Evolutionary conservation across 495 filamentous ascomycete genomes (phyloP).

Genomic region (Penicillium malachiteum): DNA sequence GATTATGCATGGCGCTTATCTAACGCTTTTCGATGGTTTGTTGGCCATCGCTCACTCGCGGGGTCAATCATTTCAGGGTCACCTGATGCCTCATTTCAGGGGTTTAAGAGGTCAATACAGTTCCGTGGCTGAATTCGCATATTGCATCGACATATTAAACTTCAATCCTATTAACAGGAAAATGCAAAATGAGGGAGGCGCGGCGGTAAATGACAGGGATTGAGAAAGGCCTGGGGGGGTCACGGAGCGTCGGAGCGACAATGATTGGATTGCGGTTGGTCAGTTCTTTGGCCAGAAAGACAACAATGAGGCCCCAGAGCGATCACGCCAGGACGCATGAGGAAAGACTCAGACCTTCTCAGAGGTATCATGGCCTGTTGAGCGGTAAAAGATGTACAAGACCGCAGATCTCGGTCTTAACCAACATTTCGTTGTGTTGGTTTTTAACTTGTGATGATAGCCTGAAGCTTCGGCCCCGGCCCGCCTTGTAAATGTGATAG

Average conservation of each 20-base stretch:
- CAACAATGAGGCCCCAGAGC: not conserved
- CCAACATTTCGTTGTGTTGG: no score
- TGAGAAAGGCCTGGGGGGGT: not conserved
- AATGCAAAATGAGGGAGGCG: not conserved
- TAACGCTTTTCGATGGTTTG: conserved; percentile 2
- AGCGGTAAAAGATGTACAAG: no score
- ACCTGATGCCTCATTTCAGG: conserved; percentile 3
- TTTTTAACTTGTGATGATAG: no score
- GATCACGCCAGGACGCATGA: not conserved
- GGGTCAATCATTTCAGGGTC: not conserved
- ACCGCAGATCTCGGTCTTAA: no score
- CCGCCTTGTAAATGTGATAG: no score
- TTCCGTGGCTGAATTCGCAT: not conserved
- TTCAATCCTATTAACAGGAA: not conserved
- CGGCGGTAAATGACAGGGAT: conserved; percentile 7
- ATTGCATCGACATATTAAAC: not conserved
- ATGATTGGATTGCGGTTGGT: conserved; percentile 17
- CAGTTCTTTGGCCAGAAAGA: not conserved
- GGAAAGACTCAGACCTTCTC: no score
- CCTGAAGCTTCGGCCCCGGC: no score
- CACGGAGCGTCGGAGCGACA: not conserved
- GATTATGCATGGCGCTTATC: conserved; percentile 4
- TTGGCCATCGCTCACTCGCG: conserved; percentile 8
- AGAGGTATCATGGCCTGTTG: no score
- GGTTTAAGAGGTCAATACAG: not conserved